These are phyloP conservation scores for Fusarium pininemorale DNA, from an alignment of 2,329 filamentous ascomycete genomes.

Conservation along the genomic window DNA sequence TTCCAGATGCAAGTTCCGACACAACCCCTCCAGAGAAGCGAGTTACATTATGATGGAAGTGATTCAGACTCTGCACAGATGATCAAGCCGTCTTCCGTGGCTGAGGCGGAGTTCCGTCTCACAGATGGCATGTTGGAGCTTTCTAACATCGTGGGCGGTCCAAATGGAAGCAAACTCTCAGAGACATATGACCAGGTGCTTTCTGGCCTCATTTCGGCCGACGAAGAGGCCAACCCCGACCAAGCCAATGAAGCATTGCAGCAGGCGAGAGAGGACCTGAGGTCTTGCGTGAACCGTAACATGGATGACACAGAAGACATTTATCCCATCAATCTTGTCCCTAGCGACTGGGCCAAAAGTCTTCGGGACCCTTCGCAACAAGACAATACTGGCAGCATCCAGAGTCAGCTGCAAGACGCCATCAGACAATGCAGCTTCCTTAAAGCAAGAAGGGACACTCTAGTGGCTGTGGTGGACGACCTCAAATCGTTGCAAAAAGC, in stretches of 20 bases:
- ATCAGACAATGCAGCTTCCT: not conserved
- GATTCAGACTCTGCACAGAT: not conserved
- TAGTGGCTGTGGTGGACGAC: not conserved
- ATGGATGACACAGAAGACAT: not conserved
- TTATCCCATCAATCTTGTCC: not conserved
- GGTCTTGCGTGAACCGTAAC: not conserved
- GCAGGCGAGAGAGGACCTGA: not conserved
- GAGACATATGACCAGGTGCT: not conserved
- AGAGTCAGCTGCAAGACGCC: not conserved
- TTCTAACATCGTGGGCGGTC: not conserved
- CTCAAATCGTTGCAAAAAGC: not conserved
- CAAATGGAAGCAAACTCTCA: not conserved
- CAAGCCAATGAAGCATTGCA: not conserved
- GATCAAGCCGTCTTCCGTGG: fast-evolving
- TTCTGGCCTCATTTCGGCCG: not conserved
- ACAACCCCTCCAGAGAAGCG: not conserved
- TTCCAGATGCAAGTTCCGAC: not conserved
- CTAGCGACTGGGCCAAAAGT: not conserved
- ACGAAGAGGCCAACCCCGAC: not conserved
- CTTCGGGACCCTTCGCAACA: not conserved
- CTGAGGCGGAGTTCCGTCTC: not conserved
- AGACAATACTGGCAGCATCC: no score
- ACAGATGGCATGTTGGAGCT: not conserved
- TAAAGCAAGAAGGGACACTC: not conserved
- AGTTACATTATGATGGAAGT: not conserved